phyloP scores from a whole-genome alignment of 805 yeast genomes.

The Metschnikowia noctiluminum region DNA sequence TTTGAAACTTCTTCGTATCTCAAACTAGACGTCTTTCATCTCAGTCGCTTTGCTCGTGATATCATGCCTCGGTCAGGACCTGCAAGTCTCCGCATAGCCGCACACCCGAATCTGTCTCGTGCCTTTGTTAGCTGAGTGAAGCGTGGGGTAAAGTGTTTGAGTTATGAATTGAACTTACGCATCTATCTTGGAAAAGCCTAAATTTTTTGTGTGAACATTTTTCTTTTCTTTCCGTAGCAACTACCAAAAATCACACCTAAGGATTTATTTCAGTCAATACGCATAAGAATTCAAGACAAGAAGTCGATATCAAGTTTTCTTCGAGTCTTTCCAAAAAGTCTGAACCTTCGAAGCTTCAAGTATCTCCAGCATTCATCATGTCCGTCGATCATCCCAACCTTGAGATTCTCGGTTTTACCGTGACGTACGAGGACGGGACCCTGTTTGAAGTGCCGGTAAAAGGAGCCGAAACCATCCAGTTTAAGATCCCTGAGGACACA shows the following conservation, averaged over 20 bases:
- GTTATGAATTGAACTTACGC: background rate
- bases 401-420: conserved; percentile 28
- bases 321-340: background rate
- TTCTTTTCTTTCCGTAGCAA: background rate
- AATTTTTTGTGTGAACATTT: background rate
- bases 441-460: conserved; percentile 25
- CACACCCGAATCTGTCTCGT: background rate
- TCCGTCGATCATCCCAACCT: conserved; percentile 29
- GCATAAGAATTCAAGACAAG: too few species aligned
- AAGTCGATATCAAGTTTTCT: background rate
- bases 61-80: background rate
- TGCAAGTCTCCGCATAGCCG: background rate
- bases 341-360: too few species aligned
- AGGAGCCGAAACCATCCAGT: conserved; percentile 26
- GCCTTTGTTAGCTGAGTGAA: background rate
- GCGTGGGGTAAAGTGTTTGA: background rate
- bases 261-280: too few species aligned
- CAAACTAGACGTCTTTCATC: too few species aligned
- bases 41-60: background rate
- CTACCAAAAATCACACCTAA: too few species aligned
- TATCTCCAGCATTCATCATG: background rate
- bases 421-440: conserved; percentile 28
- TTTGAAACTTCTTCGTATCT: too few species aligned
- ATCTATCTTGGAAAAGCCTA: background rate
- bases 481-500: conserved; percentile 37